Evolutionary conservation across 2,329 filamentous ascomycete genomes (phyloP).

Genomic region (Corniculantispora saksenae): DNA sequence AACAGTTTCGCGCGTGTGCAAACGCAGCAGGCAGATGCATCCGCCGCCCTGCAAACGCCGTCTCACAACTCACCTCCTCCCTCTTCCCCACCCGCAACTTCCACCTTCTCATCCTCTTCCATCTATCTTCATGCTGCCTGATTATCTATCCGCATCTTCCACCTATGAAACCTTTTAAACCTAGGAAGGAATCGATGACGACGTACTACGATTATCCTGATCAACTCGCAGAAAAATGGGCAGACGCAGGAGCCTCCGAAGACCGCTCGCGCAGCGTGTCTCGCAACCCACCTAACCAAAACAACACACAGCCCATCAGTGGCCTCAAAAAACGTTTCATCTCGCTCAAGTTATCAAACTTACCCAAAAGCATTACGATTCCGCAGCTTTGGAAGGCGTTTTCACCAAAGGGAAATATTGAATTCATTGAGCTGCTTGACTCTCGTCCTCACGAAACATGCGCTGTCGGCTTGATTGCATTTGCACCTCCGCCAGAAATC

Average conservation of each 20-base stretch:
- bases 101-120: background rate
- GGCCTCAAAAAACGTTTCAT: background rate
- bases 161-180: background rate
- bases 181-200: background rate
- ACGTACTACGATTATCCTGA: background rate
- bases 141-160: background rate
- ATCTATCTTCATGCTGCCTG: background rate
- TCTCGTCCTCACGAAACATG: slow-evolving; percentile 26
- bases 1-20: background rate
- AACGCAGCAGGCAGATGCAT: background rate
- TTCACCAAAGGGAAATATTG: slow-evolving; percentile 51
- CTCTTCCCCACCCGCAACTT: background rate
- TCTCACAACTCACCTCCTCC: no score
- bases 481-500: slow-evolving; percentile 55
- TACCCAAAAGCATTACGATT: slow-evolving; percentile 40
- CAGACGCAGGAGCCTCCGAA: background rate
- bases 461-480: slow-evolving; percentile 47
- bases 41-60: no score
- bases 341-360: slow-evolving; percentile 31
- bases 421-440: slow-evolving; percentile 58
- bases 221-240: slow-evolving; percentile 12
- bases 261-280: slow-evolving; percentile 6
- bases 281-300: background rate
- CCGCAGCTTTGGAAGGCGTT: slow-evolving; percentile 55
- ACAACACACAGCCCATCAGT: background rate